Evolutionary conservation across 768 basidiomycete species (phyloP), one percentile per base, ranked within the genome.

Genomic region (Rhodotorula graminis): DNA sequence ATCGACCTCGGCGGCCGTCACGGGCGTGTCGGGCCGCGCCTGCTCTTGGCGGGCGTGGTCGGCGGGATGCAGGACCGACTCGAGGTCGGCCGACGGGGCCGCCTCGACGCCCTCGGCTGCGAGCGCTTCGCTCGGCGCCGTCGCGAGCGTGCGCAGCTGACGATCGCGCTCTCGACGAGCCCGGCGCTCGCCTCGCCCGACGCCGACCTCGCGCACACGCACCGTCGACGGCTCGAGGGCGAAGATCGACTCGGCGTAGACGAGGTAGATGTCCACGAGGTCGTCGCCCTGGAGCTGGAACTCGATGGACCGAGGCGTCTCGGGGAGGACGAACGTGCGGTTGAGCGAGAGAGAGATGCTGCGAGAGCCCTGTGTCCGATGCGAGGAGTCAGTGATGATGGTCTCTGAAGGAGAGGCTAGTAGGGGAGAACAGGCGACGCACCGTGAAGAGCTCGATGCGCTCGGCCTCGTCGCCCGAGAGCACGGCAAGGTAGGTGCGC

Each of bases 361-460:
- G 6, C 71, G 65, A 4, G 76, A 71, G 29, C 78, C 78, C 78
- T 78, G 60, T 12, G 42, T 18, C 1, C 23, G 23, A 25, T 37
- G 23, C 8, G 14, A 1, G 8, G n/a, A n/a, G n/a, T n/a, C n/a
- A n/a, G n/a, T n/a, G n/a, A n/a, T n/a, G n/a, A n/a, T n/a, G n/a
- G n/a, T n/a, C n/a, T n/a, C n/a, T n/a, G 25, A 12, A 3, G 25
- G 23, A 52, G 6, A 52, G 23, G 11, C n/a, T n/a, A 12, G 23
- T 0, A 52, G 25, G 27, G 11, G 50, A 12, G 23, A 52, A 25
- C 19, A 44, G 25, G 9, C 37, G 37, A 37, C 92, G 92, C 40
- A 93, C 92, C 53, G 93, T 92, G 80, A 94, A 95, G 19, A 95
- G 83, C 78, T 95, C 92, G 60, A 95, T 92, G 78, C 93, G 92